phyloP scores from a whole-genome alignment of 371 early-diverging fungal genomes.

The Lichtheimia corymbifera region DNA sequence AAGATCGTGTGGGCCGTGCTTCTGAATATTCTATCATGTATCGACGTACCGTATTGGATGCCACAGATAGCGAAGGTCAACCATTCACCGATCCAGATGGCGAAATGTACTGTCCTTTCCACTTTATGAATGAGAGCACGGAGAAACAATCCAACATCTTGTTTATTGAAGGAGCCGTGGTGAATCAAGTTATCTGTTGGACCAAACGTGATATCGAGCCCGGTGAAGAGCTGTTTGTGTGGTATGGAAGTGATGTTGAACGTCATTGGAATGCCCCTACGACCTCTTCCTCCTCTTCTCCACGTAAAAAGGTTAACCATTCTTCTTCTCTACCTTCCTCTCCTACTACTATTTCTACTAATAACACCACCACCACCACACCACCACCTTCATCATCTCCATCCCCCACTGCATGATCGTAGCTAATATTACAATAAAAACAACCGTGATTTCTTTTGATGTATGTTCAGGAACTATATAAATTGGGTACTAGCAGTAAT shows the following conservation, averaged over 20 bases:
- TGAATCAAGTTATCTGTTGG: conserved; percentile 84
- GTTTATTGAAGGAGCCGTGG: conserved; percentile 75
- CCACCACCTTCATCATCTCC: too few species aligned
- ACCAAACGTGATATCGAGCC: conserved; percentile 64
- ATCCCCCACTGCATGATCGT: too few species aligned
- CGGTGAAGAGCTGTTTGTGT: conserved; percentile 84
- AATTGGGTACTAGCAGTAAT: too few species aligned
- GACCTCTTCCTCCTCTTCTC: not conserved
- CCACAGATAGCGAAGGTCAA: conserved; percentile 75
- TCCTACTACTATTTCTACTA: too few species aligned
- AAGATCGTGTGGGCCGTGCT: conserved; percentile 78
- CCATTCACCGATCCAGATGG: conserved; percentile 69
- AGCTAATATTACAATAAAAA: too few species aligned
- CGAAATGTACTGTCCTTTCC: conserved; percentile 80
- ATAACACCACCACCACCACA: too few species aligned
- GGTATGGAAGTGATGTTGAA: conserved; percentile 69
- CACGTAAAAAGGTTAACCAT: too few species aligned
- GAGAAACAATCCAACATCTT: conserved; percentile 61
- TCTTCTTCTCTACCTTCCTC: too few species aligned
- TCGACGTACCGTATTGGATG: conserved; percentile 81
- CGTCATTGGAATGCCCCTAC: conserved; percentile 30
- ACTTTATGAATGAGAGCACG: conserved; percentile 86
- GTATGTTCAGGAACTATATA: too few species aligned
- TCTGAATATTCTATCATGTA: conserved; percentile 78
- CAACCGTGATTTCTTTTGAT: too few species aligned